A percentile compares a stretch with the other conserved stretches of the same genome.
phyloP scores from a whole-genome alignment of 2,329 filamentous ascomycete species.

The Verticillium nubilum region DNA sequence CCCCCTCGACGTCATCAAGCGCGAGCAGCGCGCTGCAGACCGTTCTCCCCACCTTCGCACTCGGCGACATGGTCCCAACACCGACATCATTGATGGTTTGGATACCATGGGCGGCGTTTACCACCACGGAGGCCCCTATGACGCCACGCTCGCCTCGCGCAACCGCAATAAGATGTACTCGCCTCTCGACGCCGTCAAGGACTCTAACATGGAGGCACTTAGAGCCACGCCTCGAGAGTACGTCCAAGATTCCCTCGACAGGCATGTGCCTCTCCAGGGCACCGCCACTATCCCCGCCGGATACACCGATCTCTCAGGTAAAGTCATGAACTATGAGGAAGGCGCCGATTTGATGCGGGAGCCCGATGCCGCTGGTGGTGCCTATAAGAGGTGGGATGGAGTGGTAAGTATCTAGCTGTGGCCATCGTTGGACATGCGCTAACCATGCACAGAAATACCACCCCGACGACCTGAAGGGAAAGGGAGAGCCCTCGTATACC shows the following conservation, averaged over 20 bases:
- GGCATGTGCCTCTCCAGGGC: constrained; percentile 76
- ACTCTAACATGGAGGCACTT: constrained; percentile 70
- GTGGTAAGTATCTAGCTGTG: constrained; percentile 50
- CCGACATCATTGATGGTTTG: constrained; percentile 77
- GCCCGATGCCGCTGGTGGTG: constrained; percentile 58
- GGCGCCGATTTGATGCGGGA: constrained; percentile 84
- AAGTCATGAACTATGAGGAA: constrained; percentile 73
- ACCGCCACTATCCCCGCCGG: constrained; percentile 74
- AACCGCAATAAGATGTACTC: constrained; percentile 60
- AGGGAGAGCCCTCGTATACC: constrained; percentile 71
- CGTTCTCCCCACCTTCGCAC: constrained; percentile 61
- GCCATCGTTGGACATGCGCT: background rate
- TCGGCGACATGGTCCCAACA: constrained; percentile 57
- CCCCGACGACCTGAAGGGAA: constrained; percentile 74
- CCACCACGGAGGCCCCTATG: constrained; percentile 88
- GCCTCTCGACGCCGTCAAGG: constrained; percentile 70
- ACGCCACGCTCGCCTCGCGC: constrained; percentile 70
- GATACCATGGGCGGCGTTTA: constrained; percentile 66
- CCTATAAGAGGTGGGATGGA: constrained; percentile 71
- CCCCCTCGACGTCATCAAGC: constrained; percentile 61
- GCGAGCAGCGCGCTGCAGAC: constrained; percentile 60
- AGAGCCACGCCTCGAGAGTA: constrained; percentile 76
- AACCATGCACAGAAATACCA: constrained; percentile 53
- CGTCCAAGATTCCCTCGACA: constrained; percentile 65
- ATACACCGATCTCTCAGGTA: constrained; percentile 59